Base-by-base conservation (phyloP, 768 basidiomycete species). In the Tremella mesenterica region DNA sequence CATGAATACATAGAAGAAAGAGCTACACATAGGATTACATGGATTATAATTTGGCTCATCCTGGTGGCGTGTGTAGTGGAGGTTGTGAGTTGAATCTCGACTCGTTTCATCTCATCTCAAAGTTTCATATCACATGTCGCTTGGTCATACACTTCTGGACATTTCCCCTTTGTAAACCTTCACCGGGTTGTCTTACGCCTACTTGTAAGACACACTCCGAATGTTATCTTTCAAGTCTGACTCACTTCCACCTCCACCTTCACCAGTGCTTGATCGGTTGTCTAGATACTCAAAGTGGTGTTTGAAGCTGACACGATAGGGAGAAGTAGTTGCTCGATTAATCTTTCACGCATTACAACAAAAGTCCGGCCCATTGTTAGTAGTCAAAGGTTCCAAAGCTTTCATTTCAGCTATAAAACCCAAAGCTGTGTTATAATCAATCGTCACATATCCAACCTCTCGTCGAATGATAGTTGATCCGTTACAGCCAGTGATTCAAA, bases 1-100 rank as follows among this genome's bases (percentile, higher is more conserved):
- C 91, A 95, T 63, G 88, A 93, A 60, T 89, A 93, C 65, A 73
- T 95, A 48, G 93, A 93, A 64, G 85, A 86, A 57, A 81, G 79
- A 44, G 87, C 86, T 10, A 92, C 91, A 85, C 85, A 86, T 54
- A 80, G 88, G 23, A 90, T 93, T 64, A 95, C 91, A 2, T 82
- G 82, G 82, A 81, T 84, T 57, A 78, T 84, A 43, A 84, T 84
- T 53, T 90, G 88, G 86, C 77, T 95, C 25, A 95, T 95, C 63
- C 83, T 89, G 20, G 83, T 84, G 1, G 89, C 89, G 20, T 85
- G 85, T 69, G 71, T 93, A n/a, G 89, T 93, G 9, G 90, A 90
- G 75, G 71, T 85, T 56, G 88, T 85, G 50, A 48, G 63, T 50
- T 12, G 7, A 21, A 13, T 44, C 9, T 43, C 41, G 8, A 20